These are phyloP conservation scores for Vararia minispora DNA, from an alignment of 768 basidiomycete species.

Conservation along the genomic window DNA sequence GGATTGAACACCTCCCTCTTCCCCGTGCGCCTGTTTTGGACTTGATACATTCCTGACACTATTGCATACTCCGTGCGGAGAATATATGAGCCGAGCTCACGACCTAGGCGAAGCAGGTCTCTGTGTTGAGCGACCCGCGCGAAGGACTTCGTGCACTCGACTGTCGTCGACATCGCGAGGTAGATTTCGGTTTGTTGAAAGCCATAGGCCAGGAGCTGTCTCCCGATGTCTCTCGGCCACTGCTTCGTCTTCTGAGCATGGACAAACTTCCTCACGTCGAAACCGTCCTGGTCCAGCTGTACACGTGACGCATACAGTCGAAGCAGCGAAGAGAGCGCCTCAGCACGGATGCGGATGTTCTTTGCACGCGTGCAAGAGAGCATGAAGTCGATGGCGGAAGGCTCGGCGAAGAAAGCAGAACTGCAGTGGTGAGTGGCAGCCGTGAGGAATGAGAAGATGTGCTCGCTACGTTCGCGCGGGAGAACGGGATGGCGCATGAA, in stretches of 20 bases:
- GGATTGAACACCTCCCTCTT: slow-evolving; percentile 27
- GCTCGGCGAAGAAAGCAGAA: slow-evolving; percentile 31
- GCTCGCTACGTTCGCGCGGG: slow-evolving; percentile 33
- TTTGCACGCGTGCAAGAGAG: slow-evolving; percentile 43
- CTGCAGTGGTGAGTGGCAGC: slow-evolving; percentile 32
- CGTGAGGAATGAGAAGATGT: slow-evolving; percentile 37
- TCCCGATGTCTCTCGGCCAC: slow-evolving; percentile 34
- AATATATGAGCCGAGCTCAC: slow-evolving; percentile 37
- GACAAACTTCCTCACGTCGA: slow-evolving; percentile 41
- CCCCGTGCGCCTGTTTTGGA: slow-evolving; percentile 31
- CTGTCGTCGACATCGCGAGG: slow-evolving; percentile 27
- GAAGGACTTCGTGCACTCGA: slow-evolving; percentile 43
- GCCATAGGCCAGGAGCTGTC: slow-evolving; percentile 41
- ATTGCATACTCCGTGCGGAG: slow-evolving; percentile 50
- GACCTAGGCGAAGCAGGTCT: slow-evolving; percentile 40
- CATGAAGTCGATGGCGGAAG: slow-evolving; percentile 34
- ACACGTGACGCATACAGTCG: slow-evolving; percentile 32
- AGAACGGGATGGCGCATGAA: slow-evolving; percentile 32
- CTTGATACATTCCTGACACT: slow-evolving; percentile 40
- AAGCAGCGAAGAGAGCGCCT: slow-evolving; percentile 41
- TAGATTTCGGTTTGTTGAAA: slow-evolving; percentile 33
- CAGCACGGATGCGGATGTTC: slow-evolving; percentile 40
- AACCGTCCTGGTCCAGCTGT: slow-evolving; percentile 31
- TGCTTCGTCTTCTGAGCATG: slow-evolving; percentile 26
- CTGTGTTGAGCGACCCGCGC: slow-evolving; percentile 32